phyloP scores from a whole-genome alignment of 108 stramenopile species.

The Conticribra weissflogii region DNA sequence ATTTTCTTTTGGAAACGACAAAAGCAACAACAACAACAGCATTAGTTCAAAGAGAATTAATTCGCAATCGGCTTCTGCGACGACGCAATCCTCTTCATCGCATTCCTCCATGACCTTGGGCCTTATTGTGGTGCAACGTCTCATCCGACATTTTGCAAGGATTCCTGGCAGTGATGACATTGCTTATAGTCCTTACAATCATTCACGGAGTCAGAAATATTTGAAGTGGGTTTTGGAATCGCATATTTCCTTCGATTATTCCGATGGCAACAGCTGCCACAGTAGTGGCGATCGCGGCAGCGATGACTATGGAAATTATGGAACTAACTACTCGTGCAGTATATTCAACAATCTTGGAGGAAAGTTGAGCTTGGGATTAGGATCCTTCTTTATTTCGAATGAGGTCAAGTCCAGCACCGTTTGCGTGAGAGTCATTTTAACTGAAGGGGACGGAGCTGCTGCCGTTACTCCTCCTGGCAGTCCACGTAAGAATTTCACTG shows the following conservation, averaged over 20 bases:
- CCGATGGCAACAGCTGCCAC: background rate
- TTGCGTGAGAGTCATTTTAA: conserved; percentile 25
- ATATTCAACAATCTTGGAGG: background rate
- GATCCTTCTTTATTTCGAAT: conserved; percentile 42
- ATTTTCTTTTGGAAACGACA: too few relatives aligned
- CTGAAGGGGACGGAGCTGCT: conserved; percentile 16
- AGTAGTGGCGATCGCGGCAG: too few relatives aligned
- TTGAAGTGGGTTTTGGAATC: background rate
- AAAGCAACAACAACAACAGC: too few relatives aligned
- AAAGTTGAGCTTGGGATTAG: conserved; percentile 15
- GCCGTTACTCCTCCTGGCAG: background rate
- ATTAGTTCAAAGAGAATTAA: too few relatives aligned
- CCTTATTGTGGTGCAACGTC: background rate
- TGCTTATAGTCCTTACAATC: too few relatives aligned
- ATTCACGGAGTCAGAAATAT: conserved; percentile 1
- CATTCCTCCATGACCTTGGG: background rate
- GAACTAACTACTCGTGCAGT: conserved; percentile 9
- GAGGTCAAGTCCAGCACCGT: conserved; percentile 43
- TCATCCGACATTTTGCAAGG: background rate
- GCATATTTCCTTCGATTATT: background rate
- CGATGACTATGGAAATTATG: too few relatives aligned
- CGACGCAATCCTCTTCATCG: background rate
- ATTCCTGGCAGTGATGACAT: background rate
- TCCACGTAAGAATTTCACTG: background rate
- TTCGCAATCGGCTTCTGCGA: too few relatives aligned